Base-by-base conservation (phyloP, 2,329 filamentous ascomycete genomes). In the Sclerotinia minor region DNA sequence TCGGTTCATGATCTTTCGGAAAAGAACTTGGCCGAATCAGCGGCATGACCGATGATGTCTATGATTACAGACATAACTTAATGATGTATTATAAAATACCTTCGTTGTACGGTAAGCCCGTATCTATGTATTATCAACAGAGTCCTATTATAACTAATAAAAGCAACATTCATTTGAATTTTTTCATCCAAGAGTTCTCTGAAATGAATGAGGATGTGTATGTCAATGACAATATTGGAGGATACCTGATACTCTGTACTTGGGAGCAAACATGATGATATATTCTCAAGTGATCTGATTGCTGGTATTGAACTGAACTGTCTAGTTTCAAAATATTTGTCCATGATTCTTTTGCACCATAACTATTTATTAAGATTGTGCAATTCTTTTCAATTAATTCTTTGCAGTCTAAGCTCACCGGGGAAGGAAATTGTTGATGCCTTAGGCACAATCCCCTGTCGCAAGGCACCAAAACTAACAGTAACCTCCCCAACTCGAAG, bases 401-500 rank as follows among this genome's bases (percentile, higher is more conserved):
- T 24, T 57, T 17, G 21, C 5, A n/a, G 6, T 24, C n/a, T 21
- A 38, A 49, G 29, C 29, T 15, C 45, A 6, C 15, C 8, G 29
- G 59, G 32, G 29, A 26, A 4, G 13, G 2, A n/a, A 57, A 13
- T 47, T 3, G 0, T n/a, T n/a, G 8, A 19, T 61, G 59, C 59
- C 59, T 63, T 29, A 61, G 59, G 47, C 24, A 38, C 0, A 8
- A 15, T 13, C 11, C 0, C 7, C 5, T 21, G 29, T 50, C 59
- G 29, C 59, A 63, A 63, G 59, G 45, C 59, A 63, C 47, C 45
- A 50, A 50, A 24, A 38, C 17, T 38, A 15, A 38, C n/a, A 13
- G n/a, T 49, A 47, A 26, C 21, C 0, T 15, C 26, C 44, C 21
- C n/a, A 41, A 26, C 3, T 9, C 35, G 29, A 63, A 63, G 45